A percentile compares a stretch with the other conserved stretches of the same genome.
Conservation (phyloP, 1,139 yeast species). For the Nakaseomyces kungkrabaensis region DNA sequence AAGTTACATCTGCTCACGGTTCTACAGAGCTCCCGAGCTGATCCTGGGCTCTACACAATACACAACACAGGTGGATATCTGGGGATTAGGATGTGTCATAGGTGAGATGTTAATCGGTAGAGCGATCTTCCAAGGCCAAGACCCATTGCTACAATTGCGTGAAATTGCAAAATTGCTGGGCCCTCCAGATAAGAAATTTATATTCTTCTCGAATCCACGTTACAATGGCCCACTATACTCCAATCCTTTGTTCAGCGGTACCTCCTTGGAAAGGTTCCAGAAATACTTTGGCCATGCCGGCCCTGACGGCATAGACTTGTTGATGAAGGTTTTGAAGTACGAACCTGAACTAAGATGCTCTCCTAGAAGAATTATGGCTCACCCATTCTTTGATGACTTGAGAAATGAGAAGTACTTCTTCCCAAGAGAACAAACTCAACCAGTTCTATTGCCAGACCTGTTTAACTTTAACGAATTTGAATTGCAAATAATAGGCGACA, state of each 20-base stretch:
- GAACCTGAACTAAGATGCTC: slow-evolving; percentile 61
- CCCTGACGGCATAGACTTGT: slow-evolving; percentile 57
- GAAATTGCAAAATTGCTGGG: slow-evolving; percentile 72
- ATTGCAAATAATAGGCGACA: slow-evolving; percentile 32
- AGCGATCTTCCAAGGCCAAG: slow-evolving; percentile 74
- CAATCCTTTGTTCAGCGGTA: slow-evolving; percentile 55
- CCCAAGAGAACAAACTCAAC: slow-evolving; percentile 40
- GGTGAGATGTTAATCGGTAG: slow-evolving; percentile 78
- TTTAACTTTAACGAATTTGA: slow-evolving; percentile 36
- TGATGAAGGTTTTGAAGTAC: slow-evolving; percentile 60
- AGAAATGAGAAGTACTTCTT: slow-evolving; percentile 47
- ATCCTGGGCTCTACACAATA: slow-evolving; percentile 69
- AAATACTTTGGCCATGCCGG: slow-evolving; percentile 65
- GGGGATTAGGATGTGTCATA: slow-evolving; percentile 81
- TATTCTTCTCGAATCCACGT: slow-evolving; percentile 62
- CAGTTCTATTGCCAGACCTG: slow-evolving; percentile 31
- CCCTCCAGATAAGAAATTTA: slow-evolving; percentile 60
- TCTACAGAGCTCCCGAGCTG: slow-evolving; percentile 75
- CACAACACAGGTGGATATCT: slow-evolving; percentile 69
- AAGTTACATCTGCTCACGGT: slow-evolving; percentile 69
- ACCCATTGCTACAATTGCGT: slow-evolving; percentile 62
- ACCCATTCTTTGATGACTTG: slow-evolving; percentile 61
- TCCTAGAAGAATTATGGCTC: slow-evolving; percentile 59
- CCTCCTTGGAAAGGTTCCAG: slow-evolving; percentile 49
- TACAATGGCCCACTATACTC: slow-evolving; percentile 68